phyloP scores from a whole-genome alignment of 345 rosid genomes.

The Lepidium aucheri region DNA sequence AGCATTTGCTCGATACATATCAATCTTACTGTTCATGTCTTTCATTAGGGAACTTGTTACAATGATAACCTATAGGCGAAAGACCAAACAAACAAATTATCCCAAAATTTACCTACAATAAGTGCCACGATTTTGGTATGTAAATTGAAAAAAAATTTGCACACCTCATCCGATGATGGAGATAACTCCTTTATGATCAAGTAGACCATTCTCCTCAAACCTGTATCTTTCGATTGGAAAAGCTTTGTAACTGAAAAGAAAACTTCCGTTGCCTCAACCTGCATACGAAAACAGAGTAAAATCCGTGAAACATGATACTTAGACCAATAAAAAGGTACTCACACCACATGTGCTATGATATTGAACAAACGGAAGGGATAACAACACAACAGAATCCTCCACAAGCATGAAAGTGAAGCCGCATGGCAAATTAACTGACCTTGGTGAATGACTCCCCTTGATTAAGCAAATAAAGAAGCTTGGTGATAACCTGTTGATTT shows the following conservation, averaged over 20 bases:
- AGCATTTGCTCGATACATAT: constrained; percentile 96
- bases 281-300: constrained; percentile 8
- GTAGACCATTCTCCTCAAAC: constrained; percentile 97
- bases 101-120: not conserved
- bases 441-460: constrained; percentile 93
- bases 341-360: not conserved
- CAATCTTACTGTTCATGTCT: constrained; percentile 98
- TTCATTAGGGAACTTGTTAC: constrained; percentile 98
- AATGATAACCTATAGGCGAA: constrained; percentile 62
- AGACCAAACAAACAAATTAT: constrained; percentile 18
- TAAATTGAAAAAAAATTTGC: not conserved
- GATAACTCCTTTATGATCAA: constrained; percentile 95
- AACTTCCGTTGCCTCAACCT: constrained; percentile 93
- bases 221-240: constrained; percentile 86
- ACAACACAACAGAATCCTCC: not conserved
- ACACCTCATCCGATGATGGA: constrained; percentile 97
- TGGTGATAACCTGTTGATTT: constrained; percentile 72
- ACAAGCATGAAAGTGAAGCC: not conserved
- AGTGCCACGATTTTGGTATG: not conserved
- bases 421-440: constrained; percentile 32
- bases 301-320: not conserved
- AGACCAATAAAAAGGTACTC: not conserved
- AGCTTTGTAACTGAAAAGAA: constrained; percentile 97
- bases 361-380: not conserved
- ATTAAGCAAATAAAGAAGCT: constrained; percentile 87